A percentile compares a stretch with the other conserved stretches of the same genome.
phyloP scores from a whole-genome alignment of 2,329 filamentous ascomycete genomes.

The Trichoderma endophyticum region DNA sequence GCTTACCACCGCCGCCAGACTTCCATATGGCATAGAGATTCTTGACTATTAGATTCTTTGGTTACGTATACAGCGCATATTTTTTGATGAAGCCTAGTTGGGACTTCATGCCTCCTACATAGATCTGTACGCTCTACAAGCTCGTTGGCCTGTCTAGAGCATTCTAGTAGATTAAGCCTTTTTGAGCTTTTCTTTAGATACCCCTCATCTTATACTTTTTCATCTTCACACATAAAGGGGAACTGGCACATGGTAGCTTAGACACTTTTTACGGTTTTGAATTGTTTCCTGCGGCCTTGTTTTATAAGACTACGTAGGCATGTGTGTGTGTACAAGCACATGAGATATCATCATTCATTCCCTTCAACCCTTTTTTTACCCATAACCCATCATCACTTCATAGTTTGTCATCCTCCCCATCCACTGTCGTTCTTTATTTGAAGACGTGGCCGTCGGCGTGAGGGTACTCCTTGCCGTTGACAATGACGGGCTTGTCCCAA shows the following conservation, averaged over 20 bases:
- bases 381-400: slow-evolving; percentile 34
- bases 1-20: slow-evolving; percentile 1
- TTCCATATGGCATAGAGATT: background rate
- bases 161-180: background rate
- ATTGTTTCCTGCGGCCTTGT: slow-evolving; percentile 1
- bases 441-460: slow-evolving; percentile 96
- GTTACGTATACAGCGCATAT: background rate
- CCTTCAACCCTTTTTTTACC: slow-evolving; percentile 30
- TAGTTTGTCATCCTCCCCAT: background rate
- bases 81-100: background rate
- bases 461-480: slow-evolving; percentile 83
- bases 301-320: slow-evolving; percentile 5
- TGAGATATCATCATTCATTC: slow-evolving; percentile 30
- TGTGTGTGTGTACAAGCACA: slow-evolving; percentile 6
- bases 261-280: slow-evolving; percentile 14
- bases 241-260: background rate
- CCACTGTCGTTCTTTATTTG: slow-evolving; percentile 66
- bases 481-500: slow-evolving; percentile 80
- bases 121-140: background rate
- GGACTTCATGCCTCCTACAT: background rate
- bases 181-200: background rate
- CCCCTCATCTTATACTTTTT: background rate
- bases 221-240: background rate
- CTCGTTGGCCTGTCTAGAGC: background rate
- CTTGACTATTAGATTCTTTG: background rate